Evolutionary conservation across 1,139 yeast species (phyloP).

Genomic region (Kodamaea ohmeri): DNA sequence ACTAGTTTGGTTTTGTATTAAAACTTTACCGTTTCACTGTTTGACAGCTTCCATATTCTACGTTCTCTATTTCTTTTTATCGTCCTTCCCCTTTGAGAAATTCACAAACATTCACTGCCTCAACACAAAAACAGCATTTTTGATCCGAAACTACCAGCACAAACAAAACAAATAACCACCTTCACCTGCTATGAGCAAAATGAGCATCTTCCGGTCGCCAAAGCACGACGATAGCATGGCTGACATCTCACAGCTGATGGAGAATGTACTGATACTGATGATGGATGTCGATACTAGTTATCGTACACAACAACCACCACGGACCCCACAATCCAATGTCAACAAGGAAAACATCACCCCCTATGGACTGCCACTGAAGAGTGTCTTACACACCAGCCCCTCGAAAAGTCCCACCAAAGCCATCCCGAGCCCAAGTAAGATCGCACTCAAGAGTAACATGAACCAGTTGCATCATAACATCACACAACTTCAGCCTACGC

Average conservation of each 20-base stretch:
- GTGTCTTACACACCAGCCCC: slow-evolving; percentile 38
- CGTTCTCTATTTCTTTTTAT: too few species aligned
- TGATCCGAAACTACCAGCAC: slow-evolving; percentile 10
- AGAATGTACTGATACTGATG: slow-evolving; percentile 38
- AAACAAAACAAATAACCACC: slow-evolving; percentile 9
- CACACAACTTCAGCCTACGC: slow-evolving; percentile 31
- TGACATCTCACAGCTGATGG: slow-evolving; percentile 46
- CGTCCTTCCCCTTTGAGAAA: slow-evolving; percentile 1
- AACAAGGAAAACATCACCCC: slow-evolving; percentile 51
- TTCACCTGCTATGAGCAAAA: slow-evolving; percentile 5
- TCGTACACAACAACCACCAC: slow-evolving; percentile 19
- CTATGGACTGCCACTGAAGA: slow-evolving; percentile 41
- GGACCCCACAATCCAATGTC: slow-evolving; percentile 18
- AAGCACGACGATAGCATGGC: slow-evolving; percentile 21
- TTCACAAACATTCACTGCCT: background rate
- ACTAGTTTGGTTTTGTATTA: background rate
- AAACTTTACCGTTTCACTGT: too few species aligned
- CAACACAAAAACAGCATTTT: background rate
- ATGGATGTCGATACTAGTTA: slow-evolving; percentile 44
- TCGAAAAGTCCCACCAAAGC: slow-evolving; percentile 12
- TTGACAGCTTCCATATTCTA: too few species aligned
- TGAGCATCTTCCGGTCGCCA: slow-evolving; percentile 9
- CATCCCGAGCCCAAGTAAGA: slow-evolving; percentile 31
- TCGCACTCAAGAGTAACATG: slow-evolving; percentile 11
- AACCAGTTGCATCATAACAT: slow-evolving; percentile 32